Base-by-base conservation (phyloP, 768 basidiomycete species). In the Lactarius vividus region DNA sequence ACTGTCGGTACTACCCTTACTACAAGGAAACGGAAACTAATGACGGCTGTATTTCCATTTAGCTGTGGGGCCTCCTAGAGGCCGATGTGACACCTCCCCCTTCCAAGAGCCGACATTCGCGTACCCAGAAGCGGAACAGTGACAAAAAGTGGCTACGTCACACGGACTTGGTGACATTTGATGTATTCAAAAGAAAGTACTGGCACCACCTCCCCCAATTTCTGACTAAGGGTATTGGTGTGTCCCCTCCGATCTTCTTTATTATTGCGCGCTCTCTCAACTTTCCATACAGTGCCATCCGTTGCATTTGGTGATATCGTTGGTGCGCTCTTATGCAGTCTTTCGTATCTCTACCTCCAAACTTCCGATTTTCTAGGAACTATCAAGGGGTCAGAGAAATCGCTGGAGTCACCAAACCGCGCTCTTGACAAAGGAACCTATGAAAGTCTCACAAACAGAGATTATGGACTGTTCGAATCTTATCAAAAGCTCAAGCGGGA, bases 291-390 rank as follows among this genome's bases (percentile, higher is more conserved):
- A 91, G 89, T 87, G 72, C 81, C 88, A 3, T 77, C 83, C 8
- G 75, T 86, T 4, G 86, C 88, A 0, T 91, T 83, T 71, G 84
- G 82, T 40, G 88, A 91, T 71, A 74, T 91, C 29, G 79, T 90
- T 64, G 88, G 88, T 84, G 62, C 20, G 18, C 3, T 7, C 23
- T 6, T 5, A 8, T 29, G 29, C 9, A 16, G 9, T 42, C 2
- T 3, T 15, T 52, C 3, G 3, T 53, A 15, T 16, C 4, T 11
- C 37, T 10, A 20, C 18, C 29, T 31, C 57, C 42, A 15, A 60
- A 40, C 6, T 4, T 59, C 20, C 11, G 1, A 58, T 9, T 7
- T 52, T 52, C 42, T 40, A 75, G 88, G 88, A 42, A 82, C 87
- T 9, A 85, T 91, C 67, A 82, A 84, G 70, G 89, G 89, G 20